Evolutionary conservation across 495 filamentous ascomycete species (phyloP).

Genomic region (Penicillium odoratum): DNA sequence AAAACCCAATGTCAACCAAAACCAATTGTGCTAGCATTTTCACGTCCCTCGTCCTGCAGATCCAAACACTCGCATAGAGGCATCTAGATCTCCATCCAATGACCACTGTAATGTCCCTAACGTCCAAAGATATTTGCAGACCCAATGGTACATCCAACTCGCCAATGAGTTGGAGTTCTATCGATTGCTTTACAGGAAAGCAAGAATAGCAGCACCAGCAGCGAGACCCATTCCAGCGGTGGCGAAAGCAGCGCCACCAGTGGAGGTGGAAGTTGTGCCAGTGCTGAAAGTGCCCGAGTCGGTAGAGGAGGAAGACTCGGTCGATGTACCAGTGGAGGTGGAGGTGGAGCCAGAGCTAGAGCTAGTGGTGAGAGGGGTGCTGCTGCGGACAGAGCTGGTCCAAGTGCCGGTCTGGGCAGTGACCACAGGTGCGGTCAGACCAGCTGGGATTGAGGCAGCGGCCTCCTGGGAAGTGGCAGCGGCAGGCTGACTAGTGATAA

Average conservation of each 20-base stretch:
- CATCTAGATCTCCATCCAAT: conserved; percentile 1
- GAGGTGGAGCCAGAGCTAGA: conserved; percentile 21
- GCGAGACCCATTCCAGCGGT: conserved; percentile 43
- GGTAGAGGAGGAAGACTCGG: conserved; percentile 22
- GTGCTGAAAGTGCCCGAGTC: conserved; percentile 22
- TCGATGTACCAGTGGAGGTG: conserved; percentile 14
- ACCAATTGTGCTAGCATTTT: conserved; percentile 22
- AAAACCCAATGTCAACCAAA: conserved; percentile 18
- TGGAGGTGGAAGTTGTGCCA: conserved; percentile 26
- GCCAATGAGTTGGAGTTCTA: not conserved
- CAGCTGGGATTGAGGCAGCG: conserved; percentile 51
- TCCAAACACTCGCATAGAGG: conserved; percentile 2
- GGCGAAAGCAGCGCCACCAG: conserved; percentile 35
- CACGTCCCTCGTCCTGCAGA: conserved; percentile 31
- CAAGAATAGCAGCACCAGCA: conserved; percentile 49
- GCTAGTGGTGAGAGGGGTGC: conserved; percentile 7
- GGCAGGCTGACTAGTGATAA: conserved; percentile 36
- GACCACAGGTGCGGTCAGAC: conserved; percentile 33
- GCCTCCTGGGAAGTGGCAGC: conserved; percentile 44
- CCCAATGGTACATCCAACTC: not conserved
- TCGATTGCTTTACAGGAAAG: conserved; percentile 42
- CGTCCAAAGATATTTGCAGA: conserved; percentile 8
- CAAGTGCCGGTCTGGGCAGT: conserved; percentile 19
- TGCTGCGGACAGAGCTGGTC: conserved; percentile 17
- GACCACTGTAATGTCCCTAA: not conserved